Conservation (phyloP, 176 grass and related monocot genomes). For the Thalia dealbata region DNA sequence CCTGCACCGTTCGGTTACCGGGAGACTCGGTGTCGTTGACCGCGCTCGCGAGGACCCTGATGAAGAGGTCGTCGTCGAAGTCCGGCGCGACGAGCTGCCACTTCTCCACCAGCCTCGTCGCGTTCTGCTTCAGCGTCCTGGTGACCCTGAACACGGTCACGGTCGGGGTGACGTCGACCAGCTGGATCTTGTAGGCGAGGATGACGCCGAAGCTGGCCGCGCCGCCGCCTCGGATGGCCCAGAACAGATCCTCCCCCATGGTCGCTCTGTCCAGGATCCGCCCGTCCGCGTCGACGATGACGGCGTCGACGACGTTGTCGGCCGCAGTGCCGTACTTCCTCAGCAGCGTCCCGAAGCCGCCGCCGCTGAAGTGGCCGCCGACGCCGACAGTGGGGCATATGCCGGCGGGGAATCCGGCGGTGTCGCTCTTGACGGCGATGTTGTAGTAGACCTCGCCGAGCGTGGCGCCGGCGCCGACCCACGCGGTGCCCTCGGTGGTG, state of each 20-base stretch:
- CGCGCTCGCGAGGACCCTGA: not conserved
- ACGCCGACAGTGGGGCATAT: not conserved
- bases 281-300: not conserved
- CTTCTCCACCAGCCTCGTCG: not conserved
- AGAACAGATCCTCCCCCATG: slow-evolving; percentile 3
- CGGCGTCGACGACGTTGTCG: not conserved
- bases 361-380: not conserved
- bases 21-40: not conserved
- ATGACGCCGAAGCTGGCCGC: not conserved
- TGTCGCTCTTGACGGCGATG: not conserved
- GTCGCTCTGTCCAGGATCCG: not conserved
- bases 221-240: not conserved
- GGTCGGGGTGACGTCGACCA: not conserved
- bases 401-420: not conserved
- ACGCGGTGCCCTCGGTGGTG: not conserved
- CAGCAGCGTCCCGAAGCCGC: not conserved
- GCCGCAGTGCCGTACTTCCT: not conserved
- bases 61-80: not conserved
- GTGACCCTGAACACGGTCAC: not conserved
- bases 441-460: not conserved
- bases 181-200: not conserved
- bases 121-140: not conserved
- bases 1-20: not conserved
- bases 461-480: not conserved
- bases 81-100: not conserved